These are phyloP conservation scores for Chlorella sorokiniana DNA, from an alignment of 139 green algal species.

Conservation along the genomic window DNA sequence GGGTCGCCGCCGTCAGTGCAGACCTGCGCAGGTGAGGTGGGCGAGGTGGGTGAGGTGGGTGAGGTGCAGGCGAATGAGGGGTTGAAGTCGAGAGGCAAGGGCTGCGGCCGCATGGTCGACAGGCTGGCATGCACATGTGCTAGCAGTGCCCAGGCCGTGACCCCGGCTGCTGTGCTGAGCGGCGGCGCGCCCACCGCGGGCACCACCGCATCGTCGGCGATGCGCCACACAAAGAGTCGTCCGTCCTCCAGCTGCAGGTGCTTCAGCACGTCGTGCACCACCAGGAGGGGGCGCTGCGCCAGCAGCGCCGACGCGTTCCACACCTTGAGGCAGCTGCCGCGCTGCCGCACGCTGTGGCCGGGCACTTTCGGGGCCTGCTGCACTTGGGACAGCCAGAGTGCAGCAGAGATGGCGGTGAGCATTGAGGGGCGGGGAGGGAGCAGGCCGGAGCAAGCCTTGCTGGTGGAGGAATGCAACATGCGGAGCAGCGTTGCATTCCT, in stretches of 20 bases:
- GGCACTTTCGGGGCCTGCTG: constrained; percentile 7
- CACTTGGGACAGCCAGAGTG: background rate
- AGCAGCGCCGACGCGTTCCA: constrained; percentile 23
- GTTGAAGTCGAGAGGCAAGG: no score
- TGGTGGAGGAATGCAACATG: background rate
- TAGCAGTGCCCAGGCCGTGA: no score
- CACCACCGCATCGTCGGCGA: constrained; percentile 37
- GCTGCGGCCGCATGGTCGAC: no score
- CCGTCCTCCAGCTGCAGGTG: constrained; percentile 48
- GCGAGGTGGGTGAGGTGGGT: background rate
- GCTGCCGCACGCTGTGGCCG: constrained; percentile 24
- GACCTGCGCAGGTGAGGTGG: background rate
- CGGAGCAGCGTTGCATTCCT: background rate
- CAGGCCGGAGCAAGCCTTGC: no score
- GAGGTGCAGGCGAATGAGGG: background rate
- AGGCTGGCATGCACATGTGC: no score
- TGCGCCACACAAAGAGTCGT: constrained; percentile 36
- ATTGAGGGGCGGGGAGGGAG: no score
- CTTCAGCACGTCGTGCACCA: constrained; percentile 40
- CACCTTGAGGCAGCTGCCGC: constrained; percentile 30
- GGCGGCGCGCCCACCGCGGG: background rate
- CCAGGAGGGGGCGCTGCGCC: constrained; percentile 15
- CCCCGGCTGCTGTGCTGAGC: no score
- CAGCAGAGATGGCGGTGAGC: background rate
- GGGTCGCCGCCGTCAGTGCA: background rate